Evolutionary conservation across 768 basidiomycete species (phyloP).

Genomic region (Suillus cothurnatus): DNA sequence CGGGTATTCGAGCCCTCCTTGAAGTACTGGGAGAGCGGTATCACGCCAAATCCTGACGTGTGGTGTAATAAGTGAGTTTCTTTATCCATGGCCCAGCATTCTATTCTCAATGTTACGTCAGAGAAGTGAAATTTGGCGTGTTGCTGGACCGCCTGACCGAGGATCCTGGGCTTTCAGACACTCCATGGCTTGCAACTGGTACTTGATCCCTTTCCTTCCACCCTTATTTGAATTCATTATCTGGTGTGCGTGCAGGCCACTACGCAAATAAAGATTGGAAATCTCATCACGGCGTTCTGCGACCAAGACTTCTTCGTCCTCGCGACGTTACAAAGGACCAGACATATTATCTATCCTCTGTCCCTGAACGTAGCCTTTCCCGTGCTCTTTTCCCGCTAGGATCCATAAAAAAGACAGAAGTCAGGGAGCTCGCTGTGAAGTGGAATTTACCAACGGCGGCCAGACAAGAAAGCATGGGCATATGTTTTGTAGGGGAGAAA

Average conservation of each 20-base stretch:
- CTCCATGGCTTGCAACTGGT: conserved; percentile 84
- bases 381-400: conserved; percentile 83
- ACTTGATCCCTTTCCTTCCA: conserved; percentile 8
- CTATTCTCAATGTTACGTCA: conserved; percentile 29
- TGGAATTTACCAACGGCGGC: conserved; percentile 70
- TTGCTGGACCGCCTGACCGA: conserved; percentile 63
- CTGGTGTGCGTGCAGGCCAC: conserved; percentile 56
- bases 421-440: conserved; percentile 68
- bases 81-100: neutral
- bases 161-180: conserved; percentile 30
- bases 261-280: conserved; percentile 76
- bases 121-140: conserved; percentile 91
- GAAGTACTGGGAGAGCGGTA: conserved; percentile 71
- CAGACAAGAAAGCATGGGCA: conserved; percentile 87
- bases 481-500: conserved; percentile 92
- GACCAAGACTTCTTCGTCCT: conserved; percentile 57
- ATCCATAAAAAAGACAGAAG: conserved; percentile 63
- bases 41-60: conserved; percentile 92
- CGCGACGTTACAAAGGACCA: conserved; percentile 80
- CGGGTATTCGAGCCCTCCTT: conserved; percentile 89
- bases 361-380: conserved; percentile 63
- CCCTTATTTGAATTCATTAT: neutral
- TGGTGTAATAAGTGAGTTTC: conserved; percentile 78
- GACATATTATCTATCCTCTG: conserved; percentile 85
- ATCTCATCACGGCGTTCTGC: conserved; percentile 20